Conservation (phyloP, 805 yeast species). For the Yamadazyma kitorensis region DNA sequence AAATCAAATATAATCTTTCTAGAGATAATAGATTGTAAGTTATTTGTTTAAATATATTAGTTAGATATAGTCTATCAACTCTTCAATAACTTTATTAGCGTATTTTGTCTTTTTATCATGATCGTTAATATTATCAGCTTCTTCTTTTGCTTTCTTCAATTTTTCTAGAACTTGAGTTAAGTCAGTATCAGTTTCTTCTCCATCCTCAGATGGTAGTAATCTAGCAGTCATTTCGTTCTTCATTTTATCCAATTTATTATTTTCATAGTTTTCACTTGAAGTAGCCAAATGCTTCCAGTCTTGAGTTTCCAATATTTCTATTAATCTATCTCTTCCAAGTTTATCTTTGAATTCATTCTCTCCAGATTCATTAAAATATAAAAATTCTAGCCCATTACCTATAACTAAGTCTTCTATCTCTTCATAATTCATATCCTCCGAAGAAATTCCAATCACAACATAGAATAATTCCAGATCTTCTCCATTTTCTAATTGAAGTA, state of each 20-base stretch:
- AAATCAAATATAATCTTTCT: slow-evolving; percentile 22
- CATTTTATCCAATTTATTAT: slow-evolving; percentile 19
- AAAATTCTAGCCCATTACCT: slow-evolving; percentile 41
- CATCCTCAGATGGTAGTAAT: slow-evolving; percentile 16
- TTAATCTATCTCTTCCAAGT: slow-evolving; percentile 40
- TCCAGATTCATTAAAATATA: slow-evolving; percentile 30
- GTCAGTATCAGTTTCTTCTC: slow-evolving; percentile 15
- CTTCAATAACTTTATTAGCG: slow-evolving; percentile 35
- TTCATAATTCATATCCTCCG: slow-evolving; percentile 3
- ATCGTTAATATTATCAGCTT: slow-evolving; percentile 10
- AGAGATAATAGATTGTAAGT: slow-evolving; percentile 15
- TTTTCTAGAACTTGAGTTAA: slow-evolving; percentile 30
- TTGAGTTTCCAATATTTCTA: slow-evolving; percentile 47
- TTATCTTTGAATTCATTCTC: slow-evolving; percentile 42
- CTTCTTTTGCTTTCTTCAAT: slow-evolving; percentile 33
- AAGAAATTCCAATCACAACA: slow-evolving; percentile 30
- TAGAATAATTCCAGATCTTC: slow-evolving; percentile 13
- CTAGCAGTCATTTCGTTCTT: slow-evolving; percentile 23
- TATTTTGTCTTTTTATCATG: slow-evolving; percentile 25
- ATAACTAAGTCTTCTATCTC: slow-evolving; percentile 40
- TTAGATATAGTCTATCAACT: slow-evolving; percentile 37
- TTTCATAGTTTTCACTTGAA: slow-evolving; percentile 14
- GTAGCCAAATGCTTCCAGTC: slow-evolving; percentile 39
- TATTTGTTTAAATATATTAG: slow-evolving; percentile 4
- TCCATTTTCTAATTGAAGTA: slow-evolving; percentile 1